Evolutionary conservation across 1,284 basidiomycete species (phyloP).

Genomic region (Cryptococcus wingfieldii): DNA sequence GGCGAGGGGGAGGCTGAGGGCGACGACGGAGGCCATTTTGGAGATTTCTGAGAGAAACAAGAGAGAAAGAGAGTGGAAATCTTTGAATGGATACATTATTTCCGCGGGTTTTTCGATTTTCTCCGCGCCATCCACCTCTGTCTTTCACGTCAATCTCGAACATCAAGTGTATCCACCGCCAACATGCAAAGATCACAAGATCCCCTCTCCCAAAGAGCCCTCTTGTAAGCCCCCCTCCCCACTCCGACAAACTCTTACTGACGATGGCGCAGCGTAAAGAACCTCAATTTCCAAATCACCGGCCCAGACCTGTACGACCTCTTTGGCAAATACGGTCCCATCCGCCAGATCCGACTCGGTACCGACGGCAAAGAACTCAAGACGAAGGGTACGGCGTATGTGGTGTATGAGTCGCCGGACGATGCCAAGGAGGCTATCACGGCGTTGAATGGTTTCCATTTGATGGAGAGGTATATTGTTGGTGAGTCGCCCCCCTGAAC

Average conservation of each 20-base stretch:
- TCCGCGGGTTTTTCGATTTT: neutral
- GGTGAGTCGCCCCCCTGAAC: slow-evolving; percentile 40
- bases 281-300: slow-evolving; percentile 76
- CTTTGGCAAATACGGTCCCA: slow-evolving; percentile 94
- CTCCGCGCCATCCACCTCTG: neutral
- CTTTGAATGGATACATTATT: neutral
- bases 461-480: slow-evolving; percentile 96
- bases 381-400: slow-evolving; percentile 93
- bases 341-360: slow-evolving; percentile 91
- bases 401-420: slow-evolving; percentile 55
- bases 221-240: slow-evolving; percentile 37
- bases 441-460: slow-evolving; percentile 94
- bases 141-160: neutral
- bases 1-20: slow-evolving; percentile 45
- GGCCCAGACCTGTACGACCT: slow-evolving; percentile 94
- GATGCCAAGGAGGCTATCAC: slow-evolving; percentile 94
- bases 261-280: slow-evolving; percentile 38
- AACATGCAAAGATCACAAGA: slow-evolving; percentile 35
- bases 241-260: neutral
- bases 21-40: slow-evolving; percentile 45
- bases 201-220: slow-evolving; percentile 38
- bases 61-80: neutral
- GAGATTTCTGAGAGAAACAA: neutral
- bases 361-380: slow-evolving; percentile 67
- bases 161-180: neutral